Evolutionary conservation across 768 basidiomycete genomes (phyloP), one percentile per base, ranked within the genome.

Genomic region (Strobilomyces echinocephalus): DNA sequence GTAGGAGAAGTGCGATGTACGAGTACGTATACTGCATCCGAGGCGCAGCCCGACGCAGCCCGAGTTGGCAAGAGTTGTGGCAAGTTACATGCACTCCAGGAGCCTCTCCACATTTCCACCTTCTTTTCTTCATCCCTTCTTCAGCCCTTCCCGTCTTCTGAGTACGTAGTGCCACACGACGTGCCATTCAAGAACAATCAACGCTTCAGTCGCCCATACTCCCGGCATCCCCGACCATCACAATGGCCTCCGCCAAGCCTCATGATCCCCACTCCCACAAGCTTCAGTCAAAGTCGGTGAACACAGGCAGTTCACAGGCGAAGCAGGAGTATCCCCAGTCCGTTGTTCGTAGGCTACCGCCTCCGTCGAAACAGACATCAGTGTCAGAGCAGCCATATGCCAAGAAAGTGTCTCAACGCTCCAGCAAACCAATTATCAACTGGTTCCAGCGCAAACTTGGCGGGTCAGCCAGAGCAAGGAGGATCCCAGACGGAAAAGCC

Each of bases 401-500:
- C 52, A 87, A 88, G 74, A 88, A 86, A 66, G 65, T 80, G 8
- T 72, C 84, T 50, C 79, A 82, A 45, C 82, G 85, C 36, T 82
- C 86, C 16, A 87, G 89, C 68, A 88, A 90, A 66, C 91, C 91
- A 9, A 86, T 93, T 61, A 84, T 93, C 62, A 87, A 89, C 61
- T 93, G 91, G 91, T 84, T 93, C 55, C 90, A 92, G 63, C 83
- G 88, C 58, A 93, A 93, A 69, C 76, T 93, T 14, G 85, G 83
- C 34, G 88, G 88, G 24, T 79, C 84, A 20, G 82, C 76, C 35
- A 81, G 79, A 55, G 62, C 74, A 20, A 83, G 85, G 68, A 77
- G 84, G 51, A 70, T 68, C 15, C 69, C 72, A 10, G 74, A 76
- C 44, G 66, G 62, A 45, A 60, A 58, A 49, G 14, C 54, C 41